Base-by-base conservation (phyloP, 1,284 basidiomycete genomes). In the Trametes pubescens region DNA sequence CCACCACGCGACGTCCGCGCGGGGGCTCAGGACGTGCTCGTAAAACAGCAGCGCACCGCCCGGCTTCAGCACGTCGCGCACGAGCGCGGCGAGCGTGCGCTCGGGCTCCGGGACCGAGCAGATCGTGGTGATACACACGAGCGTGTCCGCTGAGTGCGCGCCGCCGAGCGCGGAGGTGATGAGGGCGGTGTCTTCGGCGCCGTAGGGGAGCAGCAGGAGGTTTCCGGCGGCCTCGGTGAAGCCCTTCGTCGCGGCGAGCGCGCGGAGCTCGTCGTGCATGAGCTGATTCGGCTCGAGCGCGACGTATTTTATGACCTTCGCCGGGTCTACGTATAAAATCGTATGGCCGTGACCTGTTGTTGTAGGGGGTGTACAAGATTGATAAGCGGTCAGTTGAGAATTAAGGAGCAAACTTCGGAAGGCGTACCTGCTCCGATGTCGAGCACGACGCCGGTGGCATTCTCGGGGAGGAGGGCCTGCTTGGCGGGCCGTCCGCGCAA, bases 381-480 rank as follows among this genome's bases (percentile, higher is more conserved):
- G 29, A 8, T 32, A 32, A 32, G 29, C 29, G 29, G 29, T 32
- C 29, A 3, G 29, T 32, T 32, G 29, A 8, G 3, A 8, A 32
- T 32, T 32, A 32, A 32, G 29, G 5, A 40, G 26, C 9, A 11
- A 7, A 18, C 22, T 47, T 2, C 4, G 38, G 18, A 18, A 13
- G 11, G 38, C 38, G 4, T 55, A 87, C 89, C 90, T 74, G 90
- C 89, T n/a, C 90, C 91, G 35, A 92, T 68, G 68, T 92, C 90
- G 24, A 92, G 78, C 1, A 92, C 87, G 2, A 85, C 77, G 2
- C 90, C 90, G 14, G 75, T 69, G 2, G 89, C 88, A 68, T 88
- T 75, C 0, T 79, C 78, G 0, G 81, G 80, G 54, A 92, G 82
- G 53, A 92, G 78, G 0, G 63, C 62, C 11, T 77, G 66, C 74